Base-by-base conservation (phyloP, 768 basidiomycete genomes). In the Ramaria rubella region DNA sequence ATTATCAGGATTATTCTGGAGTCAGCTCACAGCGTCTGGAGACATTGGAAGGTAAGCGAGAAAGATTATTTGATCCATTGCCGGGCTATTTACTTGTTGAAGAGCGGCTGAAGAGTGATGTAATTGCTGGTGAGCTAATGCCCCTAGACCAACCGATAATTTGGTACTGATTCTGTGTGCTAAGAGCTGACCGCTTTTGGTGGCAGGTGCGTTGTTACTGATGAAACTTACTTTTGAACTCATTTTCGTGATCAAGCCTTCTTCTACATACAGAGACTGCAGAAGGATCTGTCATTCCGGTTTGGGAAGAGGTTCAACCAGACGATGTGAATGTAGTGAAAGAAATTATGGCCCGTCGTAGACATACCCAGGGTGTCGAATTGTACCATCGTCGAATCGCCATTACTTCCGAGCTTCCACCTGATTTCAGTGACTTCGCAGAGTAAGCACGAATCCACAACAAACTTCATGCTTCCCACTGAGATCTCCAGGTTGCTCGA, bases 11-110 rank as follows among this genome's bases (percentile, higher is more conserved):
- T 69, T 97, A 94, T 71, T 90, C 92, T 44, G 96, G 96, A 3
- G 98, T 99, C 51, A 95, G 94, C 0, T 82, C 90, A 3, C 83
- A 85, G 26, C 81, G 96, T 12, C 71, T 98, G 46, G 96, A 98
- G 68, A 79, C 87, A 2, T 75, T 98, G 27, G 96, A 99, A 68
- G 55, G 55, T 56, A 36, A 21, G 49, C 29, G 24, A 5, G 23
- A 45, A 45, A 5, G n/a, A 8, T 29, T 23, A 15, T 56, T 33
- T 23, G 12, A 48, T 48, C 23, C 5, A 27, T 48, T 30, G n/a
- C n/a, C 23, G 46, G 17, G 5, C 2, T 30, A 19, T 19, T 17
- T 2, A 48, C 46, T 19, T 48, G 8, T 42, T 8, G 40, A 12
- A 56, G 90, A 94, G 55, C 79, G 95, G 26, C 78, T 99, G 6